phyloP scores from a whole-genome alignment of 345 rosid genomes.

The Citrus australasica region DNA sequence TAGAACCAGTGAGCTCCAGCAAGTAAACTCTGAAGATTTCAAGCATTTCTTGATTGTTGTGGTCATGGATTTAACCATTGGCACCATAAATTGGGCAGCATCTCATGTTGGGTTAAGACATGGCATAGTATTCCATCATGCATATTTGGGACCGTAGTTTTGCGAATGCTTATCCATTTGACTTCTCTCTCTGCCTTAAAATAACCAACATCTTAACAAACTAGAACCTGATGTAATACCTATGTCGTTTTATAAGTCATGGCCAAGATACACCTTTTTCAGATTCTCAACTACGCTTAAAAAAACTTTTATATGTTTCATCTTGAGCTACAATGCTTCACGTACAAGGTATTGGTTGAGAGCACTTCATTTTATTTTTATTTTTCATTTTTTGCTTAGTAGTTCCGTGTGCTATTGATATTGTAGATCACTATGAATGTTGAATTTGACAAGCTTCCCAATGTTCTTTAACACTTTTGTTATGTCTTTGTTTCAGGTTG shows the following conservation, averaged over 20 bases:
- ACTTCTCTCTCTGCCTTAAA: neutral
- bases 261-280: neutral
- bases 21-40: neutral
- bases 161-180: neutral
- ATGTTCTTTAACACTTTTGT: neutral
- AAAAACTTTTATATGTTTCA: neutral
- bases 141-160: neutral
- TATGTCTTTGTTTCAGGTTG: slow-evolving; percentile 53
- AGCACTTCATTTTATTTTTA: neutral
- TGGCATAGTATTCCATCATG: neutral
- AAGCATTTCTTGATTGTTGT: neutral
- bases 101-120: neutral
- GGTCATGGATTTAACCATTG: neutral
- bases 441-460: neutral
- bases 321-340: neutral
- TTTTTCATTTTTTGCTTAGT: neutral
- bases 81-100: neutral
- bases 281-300: neutral
- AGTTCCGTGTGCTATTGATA: neutral
- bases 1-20: neutral
- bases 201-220: neutral
- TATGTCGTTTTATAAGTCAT: neutral
- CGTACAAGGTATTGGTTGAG: neutral
- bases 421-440: neutral
- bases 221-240: neutral